These are phyloP conservation scores for Neckera pumila DNA, from an alignment of 225 moss, liverwort and hornwort genomes.

Conservation along the genomic window DNA sequence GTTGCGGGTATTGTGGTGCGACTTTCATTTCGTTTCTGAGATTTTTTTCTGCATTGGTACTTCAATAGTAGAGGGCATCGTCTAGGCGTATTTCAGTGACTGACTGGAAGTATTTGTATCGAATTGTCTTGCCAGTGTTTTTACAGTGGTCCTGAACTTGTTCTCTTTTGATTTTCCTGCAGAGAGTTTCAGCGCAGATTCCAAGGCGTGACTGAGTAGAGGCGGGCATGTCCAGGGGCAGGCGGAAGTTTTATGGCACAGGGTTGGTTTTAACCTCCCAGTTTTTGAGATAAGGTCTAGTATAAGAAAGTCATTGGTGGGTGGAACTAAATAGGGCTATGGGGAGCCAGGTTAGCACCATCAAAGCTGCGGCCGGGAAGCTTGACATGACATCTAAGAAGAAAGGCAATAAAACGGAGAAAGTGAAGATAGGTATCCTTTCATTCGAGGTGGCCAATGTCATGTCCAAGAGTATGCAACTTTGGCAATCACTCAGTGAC, in stretches of 20 bases:
- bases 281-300: conserved; percentile 3
- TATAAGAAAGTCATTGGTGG: neutral
- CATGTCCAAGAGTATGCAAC: conserved; percentile 92
- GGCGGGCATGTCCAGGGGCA: conserved; percentile 39
- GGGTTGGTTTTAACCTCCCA: conserved; percentile 30
- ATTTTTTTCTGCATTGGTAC: neutral
- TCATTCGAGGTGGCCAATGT: conserved; percentile 98
- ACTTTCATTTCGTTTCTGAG: neutral
- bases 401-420: conserved; percentile 55
- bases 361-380: conserved; percentile 75
- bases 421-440: conserved; percentile 80
- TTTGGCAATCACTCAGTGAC: conserved; percentile 96
- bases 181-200: neutral
- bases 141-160: neutral
- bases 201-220: conserved; percentile 1
- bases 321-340: conserved; percentile 23
- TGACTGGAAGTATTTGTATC: neutral
- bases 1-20: neutral
- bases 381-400: conserved; percentile 39
- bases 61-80: neutral
- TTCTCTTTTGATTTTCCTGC: neutral
- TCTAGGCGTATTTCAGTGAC: neutral
- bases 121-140: neutral
- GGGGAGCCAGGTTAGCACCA: conserved; percentile 96
- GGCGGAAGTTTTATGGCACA: conserved; percentile 13